Conservation (phyloP, 495 filamentous ascomycete genomes). For the Polyplosphaeria fusca region DNA sequence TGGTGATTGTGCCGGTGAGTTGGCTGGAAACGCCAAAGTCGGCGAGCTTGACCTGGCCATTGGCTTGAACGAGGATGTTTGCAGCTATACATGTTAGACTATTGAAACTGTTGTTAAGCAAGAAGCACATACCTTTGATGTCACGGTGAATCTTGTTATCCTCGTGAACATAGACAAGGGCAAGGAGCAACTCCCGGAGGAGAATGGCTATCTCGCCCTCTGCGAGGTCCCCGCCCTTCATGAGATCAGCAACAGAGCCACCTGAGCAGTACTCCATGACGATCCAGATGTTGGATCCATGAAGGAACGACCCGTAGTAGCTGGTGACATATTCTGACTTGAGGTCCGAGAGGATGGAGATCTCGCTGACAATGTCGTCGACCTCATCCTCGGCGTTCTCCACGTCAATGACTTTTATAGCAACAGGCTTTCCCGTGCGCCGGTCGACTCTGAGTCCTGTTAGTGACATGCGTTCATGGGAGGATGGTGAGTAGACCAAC, state of each 20-base stretch:
- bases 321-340: conserved; percentile 93
- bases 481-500: conserved; percentile 44
- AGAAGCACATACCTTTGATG: conserved; percentile 71
- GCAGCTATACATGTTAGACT: conserved; percentile 58
- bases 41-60: conserved; percentile 92
- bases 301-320: conserved; percentile 93
- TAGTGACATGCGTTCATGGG: conserved; percentile 25
- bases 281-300: conserved; percentile 96
- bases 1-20: conserved; percentile 98
- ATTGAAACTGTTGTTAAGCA: background rate
- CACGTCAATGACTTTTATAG: conserved; percentile 96
- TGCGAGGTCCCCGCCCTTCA: conserved; percentile 87
- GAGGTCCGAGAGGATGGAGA: conserved; percentile 90
- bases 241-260: conserved; percentile 85
- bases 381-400: conserved; percentile 98
- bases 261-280: conserved; percentile 93
- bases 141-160: conserved; percentile 97
- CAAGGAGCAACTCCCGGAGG: conserved; percentile 80
- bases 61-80: conserved; percentile 80
- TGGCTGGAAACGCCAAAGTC: conserved; percentile 98
- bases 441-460: conserved; percentile 68
- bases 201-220: conserved; percentile 96
- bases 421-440: conserved; percentile 77
- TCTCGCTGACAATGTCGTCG: conserved; percentile 97
- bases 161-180: conserved; percentile 86